A percentile compares a stretch with the other conserved stretches of the same genome.
Conservation (phyloP, 148 eudicot species). For the Chenopodium berlandieri region DNA sequence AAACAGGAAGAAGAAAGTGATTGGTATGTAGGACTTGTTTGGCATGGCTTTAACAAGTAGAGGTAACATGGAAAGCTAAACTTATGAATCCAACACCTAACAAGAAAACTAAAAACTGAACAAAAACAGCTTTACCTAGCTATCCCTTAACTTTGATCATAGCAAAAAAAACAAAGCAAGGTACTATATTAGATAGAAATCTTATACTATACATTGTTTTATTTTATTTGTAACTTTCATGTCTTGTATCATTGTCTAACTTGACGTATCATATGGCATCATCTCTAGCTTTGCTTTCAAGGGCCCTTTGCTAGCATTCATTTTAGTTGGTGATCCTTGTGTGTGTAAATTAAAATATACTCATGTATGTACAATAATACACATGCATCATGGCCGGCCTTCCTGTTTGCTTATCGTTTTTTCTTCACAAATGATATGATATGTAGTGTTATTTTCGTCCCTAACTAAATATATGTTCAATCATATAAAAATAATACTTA, state of each 20-base stretch:
- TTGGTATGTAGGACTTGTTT: slow-evolving; percentile 13
- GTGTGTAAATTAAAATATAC: background rate
- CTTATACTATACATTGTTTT: background rate
- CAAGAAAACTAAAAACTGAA: slow-evolving; percentile 10
- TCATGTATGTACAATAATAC: too few relatives aligned
- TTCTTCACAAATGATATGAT: background rate
- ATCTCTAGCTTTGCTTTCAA: slow-evolving; percentile 12
- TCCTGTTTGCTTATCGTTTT: background rate
- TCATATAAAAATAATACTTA: background rate
- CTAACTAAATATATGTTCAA: background rate
- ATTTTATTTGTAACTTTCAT: slow-evolving; percentile 7
- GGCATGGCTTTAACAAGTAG: slow-evolving; percentile 13
- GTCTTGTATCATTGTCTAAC: slow-evolving; percentile 30
- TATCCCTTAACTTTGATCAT: background rate
- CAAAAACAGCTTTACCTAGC: background rate
- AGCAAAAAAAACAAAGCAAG: slow-evolving; percentile 16
- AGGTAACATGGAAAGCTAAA: slow-evolving; percentile 24
- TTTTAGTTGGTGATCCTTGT: slow-evolving; percentile 5
- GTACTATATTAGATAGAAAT: slow-evolving; percentile 5
- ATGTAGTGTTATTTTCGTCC: background rate
- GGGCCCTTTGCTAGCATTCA: background rate
- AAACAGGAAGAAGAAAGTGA: background rate
- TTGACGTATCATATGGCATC: slow-evolving; percentile 14
- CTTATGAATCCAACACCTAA: slow-evolving; percentile 14
- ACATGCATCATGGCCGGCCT: background rate